These are phyloP conservation scores for Rosa rugosa DNA, from an alignment of 306 rosid species.

Conservation along the genomic window DNA sequence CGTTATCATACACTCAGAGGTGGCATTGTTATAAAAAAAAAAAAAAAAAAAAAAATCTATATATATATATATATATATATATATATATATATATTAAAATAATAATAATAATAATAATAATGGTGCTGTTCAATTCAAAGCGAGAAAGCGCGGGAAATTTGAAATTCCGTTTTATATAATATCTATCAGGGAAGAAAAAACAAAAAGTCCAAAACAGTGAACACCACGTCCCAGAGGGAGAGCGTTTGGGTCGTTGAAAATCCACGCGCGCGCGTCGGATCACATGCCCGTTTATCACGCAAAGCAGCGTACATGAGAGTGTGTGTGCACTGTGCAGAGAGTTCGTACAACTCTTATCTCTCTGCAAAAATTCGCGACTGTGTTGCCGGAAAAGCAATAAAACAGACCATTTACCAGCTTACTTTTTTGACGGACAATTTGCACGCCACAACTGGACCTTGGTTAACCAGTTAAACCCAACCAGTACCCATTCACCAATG, in stretches of 20 bases:
- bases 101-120: too few relatives aligned
- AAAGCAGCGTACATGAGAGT: too few relatives aligned
- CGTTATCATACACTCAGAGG: too few relatives aligned
- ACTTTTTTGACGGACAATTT: neutral
- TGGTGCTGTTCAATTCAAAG: too few relatives aligned
- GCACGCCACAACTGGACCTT: neutral
- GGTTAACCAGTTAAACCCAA: neutral
- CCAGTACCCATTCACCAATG: neutral
- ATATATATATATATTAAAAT: too few relatives aligned
- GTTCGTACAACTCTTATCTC: too few relatives aligned
- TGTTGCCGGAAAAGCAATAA: neutral
- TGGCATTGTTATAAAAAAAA: too few relatives aligned
- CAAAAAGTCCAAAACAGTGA: neutral
- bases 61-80: too few relatives aligned
- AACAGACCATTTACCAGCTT: neutral
- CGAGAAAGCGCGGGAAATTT: neutral
- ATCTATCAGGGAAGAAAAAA: too few relatives aligned
- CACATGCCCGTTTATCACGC: neutral
- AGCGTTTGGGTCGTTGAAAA: neutral
- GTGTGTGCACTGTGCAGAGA: neutral
- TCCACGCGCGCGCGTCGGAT: neutral
- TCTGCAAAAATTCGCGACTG: neutral
- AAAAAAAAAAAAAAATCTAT: too few relatives aligned
- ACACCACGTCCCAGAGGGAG: neutral
- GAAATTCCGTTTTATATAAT: too few relatives aligned